These are phyloP conservation scores for Gossypium thurberi DNA, from an alignment of 345 rosid species.

Conservation along the genomic window DNA sequence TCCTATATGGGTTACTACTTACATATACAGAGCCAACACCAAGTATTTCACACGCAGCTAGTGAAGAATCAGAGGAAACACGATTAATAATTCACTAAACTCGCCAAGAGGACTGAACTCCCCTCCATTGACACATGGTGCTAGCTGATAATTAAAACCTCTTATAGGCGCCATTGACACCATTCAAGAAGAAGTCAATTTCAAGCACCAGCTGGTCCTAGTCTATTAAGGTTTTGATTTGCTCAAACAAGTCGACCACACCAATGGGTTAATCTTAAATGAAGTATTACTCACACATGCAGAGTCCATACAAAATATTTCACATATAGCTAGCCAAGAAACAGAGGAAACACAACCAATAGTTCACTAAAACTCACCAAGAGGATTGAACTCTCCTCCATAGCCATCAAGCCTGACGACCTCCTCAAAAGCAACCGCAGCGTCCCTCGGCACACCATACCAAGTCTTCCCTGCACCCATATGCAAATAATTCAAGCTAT, in stretches of 20 bases:
- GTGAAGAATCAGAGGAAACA: too few relatives aligned
- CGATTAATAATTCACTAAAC: too few relatives aligned
- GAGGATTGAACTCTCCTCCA: conserved; percentile 92
- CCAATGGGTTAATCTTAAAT: background rate
- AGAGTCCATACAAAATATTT: background rate
- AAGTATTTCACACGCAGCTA: too few relatives aligned
- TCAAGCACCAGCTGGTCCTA: background rate
- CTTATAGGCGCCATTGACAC: background rate
- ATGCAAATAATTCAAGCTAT: conserved; percentile 96
- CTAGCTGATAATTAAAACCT: too few relatives aligned
- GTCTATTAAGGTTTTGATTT: background rate
- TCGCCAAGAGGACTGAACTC: too few relatives aligned
- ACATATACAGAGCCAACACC: too few relatives aligned
- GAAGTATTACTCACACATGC: background rate
- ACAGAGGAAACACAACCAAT: conserved; percentile 23
- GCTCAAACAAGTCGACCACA: background rate
- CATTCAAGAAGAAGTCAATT: background rate
- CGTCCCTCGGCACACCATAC: conserved; percentile 96
- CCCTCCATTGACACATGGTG: too few relatives aligned
- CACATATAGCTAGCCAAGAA: background rate
- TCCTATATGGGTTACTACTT: too few relatives aligned
- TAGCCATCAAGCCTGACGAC: conserved; percentile 93
- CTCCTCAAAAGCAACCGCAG: conserved; percentile 90
- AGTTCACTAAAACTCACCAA: conserved; percentile 46
- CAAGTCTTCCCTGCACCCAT: conserved; percentile 95